Evolutionary conservation across 345 rosid genomes (phyloP), one percentile per base, ranked within the genome.

Genomic region (Brassica carinata): DNA sequence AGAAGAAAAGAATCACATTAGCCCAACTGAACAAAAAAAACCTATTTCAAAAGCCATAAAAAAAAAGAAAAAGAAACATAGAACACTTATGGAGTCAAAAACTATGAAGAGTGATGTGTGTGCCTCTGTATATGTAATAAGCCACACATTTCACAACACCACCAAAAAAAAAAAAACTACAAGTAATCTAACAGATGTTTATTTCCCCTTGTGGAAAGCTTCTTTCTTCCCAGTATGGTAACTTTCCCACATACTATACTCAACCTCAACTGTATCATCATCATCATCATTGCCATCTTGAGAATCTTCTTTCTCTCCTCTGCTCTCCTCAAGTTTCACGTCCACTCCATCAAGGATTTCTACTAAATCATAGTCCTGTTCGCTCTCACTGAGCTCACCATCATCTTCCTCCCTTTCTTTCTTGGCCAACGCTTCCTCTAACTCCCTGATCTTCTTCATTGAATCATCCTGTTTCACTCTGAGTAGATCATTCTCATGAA

Each of bases 191-290:
- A 15, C 3, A 14, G 61, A 55, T 7, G 61, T 55, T 55, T 48
- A 43, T 43, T 43, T 43, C 51, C 51, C 51, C 51, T 43, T 77
- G 51, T 43, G 51, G 51, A 43, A 43, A 43, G 5, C 51, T 76
- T 95, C 99, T 87, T 92, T 92, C 94, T 91, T 93, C 76, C 90
- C 97, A 51, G 88, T 87, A 77, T 88, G 85, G 90, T 91, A 91
- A 84, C 97, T 91, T 85, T 95, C 97, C 98, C 97, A 93, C 98
- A 90, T 91, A 84, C 89, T 93, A 36, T 77, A 85, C 68, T 89
- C 94, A 61, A 77, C 86, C 74, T 87, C 92, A 40, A 86, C 90
- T 17, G 97, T 82, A 74, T 51, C 57, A n/a, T 51, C 57, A 48
- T 33, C 38, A 2, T 83, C 88, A 64, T 64, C 62, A 36, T 30